A percentile compares a stretch with the other conserved stretches of the same genome.
Evolutionary conservation across 495 filamentous ascomycete genomes (phyloP).

Genomic region (Penicillium coffeae): DNA sequence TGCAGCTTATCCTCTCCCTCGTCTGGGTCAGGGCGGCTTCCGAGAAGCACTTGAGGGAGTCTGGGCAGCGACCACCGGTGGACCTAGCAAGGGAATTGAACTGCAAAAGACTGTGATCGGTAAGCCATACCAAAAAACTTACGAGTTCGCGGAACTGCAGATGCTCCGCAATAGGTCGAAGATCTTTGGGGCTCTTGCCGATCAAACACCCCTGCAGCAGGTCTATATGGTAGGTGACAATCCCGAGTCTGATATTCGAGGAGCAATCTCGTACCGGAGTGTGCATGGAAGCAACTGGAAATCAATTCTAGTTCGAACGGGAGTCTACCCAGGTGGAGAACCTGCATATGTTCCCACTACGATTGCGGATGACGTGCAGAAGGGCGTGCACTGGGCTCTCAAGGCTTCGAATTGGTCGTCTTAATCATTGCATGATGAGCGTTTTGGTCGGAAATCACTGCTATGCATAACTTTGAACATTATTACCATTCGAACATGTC

Average conservation of each 20-base stretch:
- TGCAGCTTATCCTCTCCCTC: constrained; percentile 74
- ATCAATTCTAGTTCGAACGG: constrained; percentile 78
- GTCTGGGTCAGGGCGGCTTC: constrained; percentile 92
- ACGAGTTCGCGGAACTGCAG: constrained; percentile 75
- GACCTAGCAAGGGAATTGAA: constrained; percentile 47
- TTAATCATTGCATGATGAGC: constrained; percentile 2
- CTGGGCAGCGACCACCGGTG: constrained; percentile 70
- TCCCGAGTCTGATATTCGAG: constrained; percentile 83
- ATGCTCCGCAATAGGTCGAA: constrained; percentile 57
- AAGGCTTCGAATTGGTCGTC: constrained; percentile 43
- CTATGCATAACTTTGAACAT: not conserved
- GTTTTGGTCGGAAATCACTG: not conserved
- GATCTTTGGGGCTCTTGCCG: constrained; percentile 29
- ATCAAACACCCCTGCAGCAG: constrained; percentile 46
- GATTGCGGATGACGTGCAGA: constrained; percentile 65
- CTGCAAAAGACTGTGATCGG: constrained; percentile 70
- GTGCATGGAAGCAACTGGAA: constrained; percentile 67
- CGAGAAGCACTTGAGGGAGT: constrained; percentile 73
- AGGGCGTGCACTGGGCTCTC: constrained; percentile 62
- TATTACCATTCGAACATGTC: not conserved
- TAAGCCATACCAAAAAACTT: constrained; percentile 76
- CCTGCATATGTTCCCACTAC: constrained; percentile 52
- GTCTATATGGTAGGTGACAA: constrained; percentile 99
- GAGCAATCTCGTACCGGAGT: constrained; percentile 76
- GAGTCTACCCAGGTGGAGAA: constrained; percentile 65